Base-by-base conservation (phyloP, 2,329 filamentous ascomycete genomes). In the Shiraia bambusicola region DNA sequence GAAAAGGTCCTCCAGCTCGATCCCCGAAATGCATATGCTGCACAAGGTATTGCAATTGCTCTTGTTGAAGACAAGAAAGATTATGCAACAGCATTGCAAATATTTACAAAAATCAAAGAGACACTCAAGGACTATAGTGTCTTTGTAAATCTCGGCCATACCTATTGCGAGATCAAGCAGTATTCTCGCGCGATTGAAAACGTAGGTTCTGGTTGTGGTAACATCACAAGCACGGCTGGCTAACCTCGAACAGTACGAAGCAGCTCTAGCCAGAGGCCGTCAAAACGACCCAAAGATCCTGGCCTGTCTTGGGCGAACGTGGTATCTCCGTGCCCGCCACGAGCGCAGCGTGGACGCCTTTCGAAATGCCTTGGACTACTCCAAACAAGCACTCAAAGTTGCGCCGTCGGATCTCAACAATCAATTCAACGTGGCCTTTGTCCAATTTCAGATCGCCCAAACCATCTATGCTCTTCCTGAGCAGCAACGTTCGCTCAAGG, bases 351-450 rank as follows among this genome's bases (percentile, higher is more conserved):
- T 85, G 17, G 64, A 75, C n/a, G 76, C 78, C 10, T 81, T 82
- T 72, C 84, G 83, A 61, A 81, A 76, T 22, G 78, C 81, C 2
- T 72, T 87, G 24, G 80, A 83, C 28, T 83, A 82, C 57, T 80
- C 82, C 11, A 73, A 77, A 45, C 78, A 79, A 80, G 89, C 92
- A 17, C 80, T 95, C 13, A 80, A 83, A 40, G 80, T 87, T 40
- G 83, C 87, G 1, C 87, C 90, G 0, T 87, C 93, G 4, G 88
- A 95, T 58, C 78, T 91, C 22, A 89, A 95, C 69, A 88, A 93
- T 69, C 89, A 93, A 67, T 98, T 98, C 79, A 98, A 98, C 61
- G 88, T 98, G 19, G 93, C 93, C 1, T 98, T 96, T 63, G 88
- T 97, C 19, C 93, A 97, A 65, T 94, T 95, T 49, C 91, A 96